Conservation (phyloP, 2,329 filamentous ascomycete genomes). For the Diaporthe destruens region DNA sequence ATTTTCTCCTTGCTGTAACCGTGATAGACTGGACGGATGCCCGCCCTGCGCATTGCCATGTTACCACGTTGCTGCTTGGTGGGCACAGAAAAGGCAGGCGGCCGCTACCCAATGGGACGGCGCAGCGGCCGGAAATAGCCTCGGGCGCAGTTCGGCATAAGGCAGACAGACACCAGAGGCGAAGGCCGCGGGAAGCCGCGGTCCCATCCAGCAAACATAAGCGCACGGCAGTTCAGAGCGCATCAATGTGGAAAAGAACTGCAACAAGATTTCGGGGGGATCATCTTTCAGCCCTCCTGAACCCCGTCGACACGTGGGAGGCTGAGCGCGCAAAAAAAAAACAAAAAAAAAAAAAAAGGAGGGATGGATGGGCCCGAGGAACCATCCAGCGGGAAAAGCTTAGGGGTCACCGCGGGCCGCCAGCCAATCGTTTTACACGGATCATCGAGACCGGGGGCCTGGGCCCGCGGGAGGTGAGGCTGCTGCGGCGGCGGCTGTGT, state of each 20-base stretch:
- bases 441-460: neutral
- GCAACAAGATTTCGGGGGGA: constrained; percentile 27
- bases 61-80: neutral
- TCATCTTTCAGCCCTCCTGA: constrained; percentile 22
- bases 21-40: neutral
- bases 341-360: too few species aligned
- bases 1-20: neutral
- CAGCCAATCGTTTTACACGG: constrained; percentile 35
- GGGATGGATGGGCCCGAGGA: constrained; percentile 20
- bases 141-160: constrained; percentile 4
- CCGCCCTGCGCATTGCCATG: neutral
- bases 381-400: constrained; percentile 31
- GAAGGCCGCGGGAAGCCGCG: neutral
- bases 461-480: neutral
- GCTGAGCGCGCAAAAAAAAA: neutral
- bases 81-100: neutral
- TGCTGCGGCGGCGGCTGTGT: neutral
- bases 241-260: neutral
- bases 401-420: constrained; percentile 6
- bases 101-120: constrained; percentile 7
- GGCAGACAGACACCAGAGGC: neutral
- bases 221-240: constrained; percentile 22
- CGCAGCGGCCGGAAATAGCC: neutral
- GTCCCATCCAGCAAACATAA: neutral
- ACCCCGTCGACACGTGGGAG: constrained; percentile 30